Conservation (phyloP, 768 basidiomycete species). For the Rhizopogon sp. region DNA sequence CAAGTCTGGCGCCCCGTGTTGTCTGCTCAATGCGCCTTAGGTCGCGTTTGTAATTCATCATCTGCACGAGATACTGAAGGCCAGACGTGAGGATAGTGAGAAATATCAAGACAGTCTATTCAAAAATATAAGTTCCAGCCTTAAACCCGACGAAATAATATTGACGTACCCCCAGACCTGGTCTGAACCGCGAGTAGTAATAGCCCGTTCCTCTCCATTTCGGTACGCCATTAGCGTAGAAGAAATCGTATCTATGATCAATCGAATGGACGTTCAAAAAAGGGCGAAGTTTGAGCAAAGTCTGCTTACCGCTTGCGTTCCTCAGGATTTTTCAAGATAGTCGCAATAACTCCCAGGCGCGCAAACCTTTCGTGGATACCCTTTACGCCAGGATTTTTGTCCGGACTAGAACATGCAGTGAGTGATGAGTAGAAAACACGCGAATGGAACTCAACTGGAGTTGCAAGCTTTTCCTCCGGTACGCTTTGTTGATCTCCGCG, state of each 20-base stretch:
- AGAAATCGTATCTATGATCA: slow-evolving; percentile 74
- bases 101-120: slow-evolving; percentile 72
- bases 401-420: slow-evolving; percentile 54
- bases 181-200: slow-evolving; percentile 94
- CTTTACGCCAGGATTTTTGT: slow-evolving; percentile 88
- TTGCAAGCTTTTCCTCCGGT: slow-evolving; percentile 84
- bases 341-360: slow-evolving; percentile 80
- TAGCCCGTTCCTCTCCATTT: slow-evolving; percentile 96
- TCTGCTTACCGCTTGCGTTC: slow-evolving; percentile 66
- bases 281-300: background rate
- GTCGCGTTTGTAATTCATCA: slow-evolving; percentile 73
- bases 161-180: slow-evolving; percentile 70
- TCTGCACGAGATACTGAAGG: slow-evolving; percentile 78
- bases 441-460: slow-evolving; percentile 60
- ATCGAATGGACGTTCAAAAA: background rate
- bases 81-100: slow-evolving; percentile 71
- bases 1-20: slow-evolving; percentile 53
- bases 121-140: slow-evolving; percentile 4
- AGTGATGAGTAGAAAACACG: slow-evolving; percentile 5
- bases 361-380: slow-evolving; percentile 86
- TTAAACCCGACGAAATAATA: background rate
- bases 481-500: slow-evolving; percentile 81
- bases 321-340: slow-evolving; percentile 74
- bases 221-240: slow-evolving; percentile 97
- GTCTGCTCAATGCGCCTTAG: slow-evolving; percentile 61